Evolutionary conservation across 495 filamentous ascomycete genomes (phyloP).

Genomic region (Penicilliopsis zonata): DNA sequence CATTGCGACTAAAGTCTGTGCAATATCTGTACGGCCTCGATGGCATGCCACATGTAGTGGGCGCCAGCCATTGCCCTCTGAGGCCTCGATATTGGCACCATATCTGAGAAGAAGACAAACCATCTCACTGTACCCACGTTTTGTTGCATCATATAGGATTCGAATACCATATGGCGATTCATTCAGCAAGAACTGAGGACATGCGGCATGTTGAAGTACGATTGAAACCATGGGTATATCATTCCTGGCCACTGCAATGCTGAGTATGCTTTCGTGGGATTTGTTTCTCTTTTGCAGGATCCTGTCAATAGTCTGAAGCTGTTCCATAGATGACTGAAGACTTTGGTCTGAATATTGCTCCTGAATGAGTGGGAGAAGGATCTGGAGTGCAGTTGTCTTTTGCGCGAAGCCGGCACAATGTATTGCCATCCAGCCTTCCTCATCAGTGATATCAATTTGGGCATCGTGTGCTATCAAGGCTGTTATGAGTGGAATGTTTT

Average conservation of each 20-base stretch:
- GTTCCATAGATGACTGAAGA: too few species aligned
- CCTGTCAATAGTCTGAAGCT: too few species aligned
- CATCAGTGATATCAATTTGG: not conserved
- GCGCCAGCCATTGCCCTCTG: conserved; percentile 2
- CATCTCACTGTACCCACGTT: not conserved
- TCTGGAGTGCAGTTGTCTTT: not conserved
- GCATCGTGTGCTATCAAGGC: not conserved
- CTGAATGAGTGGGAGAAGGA: not conserved
- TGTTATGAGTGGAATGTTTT: not conserved
- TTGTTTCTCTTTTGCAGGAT: not conserved
- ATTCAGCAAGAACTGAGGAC: too few species aligned
- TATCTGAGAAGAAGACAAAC: not conserved
- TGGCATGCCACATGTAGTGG: conserved; percentile 2
- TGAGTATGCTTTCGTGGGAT: not conserved
- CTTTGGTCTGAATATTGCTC: too few species aligned
- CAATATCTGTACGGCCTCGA: conserved; percentile 1
- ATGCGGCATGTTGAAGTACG: too few species aligned
- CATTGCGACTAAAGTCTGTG: conserved; percentile 1
- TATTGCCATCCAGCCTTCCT: not conserved
- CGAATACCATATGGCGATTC: too few species aligned
- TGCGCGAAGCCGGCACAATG: not conserved
- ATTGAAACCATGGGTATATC: not conserved
- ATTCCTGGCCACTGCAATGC: not conserved
- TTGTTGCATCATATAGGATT: not conserved
- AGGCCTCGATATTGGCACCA: conserved; percentile 1